These are phyloP conservation scores for Agaricus blazei DNA, from an alignment of 768 basidiomycete species.

Conservation along the genomic window DNA sequence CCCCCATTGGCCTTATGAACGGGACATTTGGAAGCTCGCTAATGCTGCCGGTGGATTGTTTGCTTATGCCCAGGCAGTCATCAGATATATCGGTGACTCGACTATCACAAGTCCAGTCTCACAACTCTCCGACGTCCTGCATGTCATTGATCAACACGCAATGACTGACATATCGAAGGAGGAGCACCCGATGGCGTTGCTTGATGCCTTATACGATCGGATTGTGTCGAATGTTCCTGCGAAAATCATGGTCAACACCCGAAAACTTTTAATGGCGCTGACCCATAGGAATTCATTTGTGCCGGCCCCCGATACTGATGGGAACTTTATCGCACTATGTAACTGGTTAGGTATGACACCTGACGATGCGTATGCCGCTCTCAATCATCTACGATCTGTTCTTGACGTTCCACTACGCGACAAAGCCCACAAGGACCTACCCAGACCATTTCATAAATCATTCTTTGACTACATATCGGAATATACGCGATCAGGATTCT, in stretches of 20 bases:
- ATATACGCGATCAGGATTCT: no score
- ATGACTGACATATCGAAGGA: not conserved
- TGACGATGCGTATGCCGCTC: no score
- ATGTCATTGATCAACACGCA: not conserved
- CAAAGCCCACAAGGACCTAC: no score
- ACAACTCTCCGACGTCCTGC: not conserved
- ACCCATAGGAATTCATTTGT: not conserved
- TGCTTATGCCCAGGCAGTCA: not conserved
- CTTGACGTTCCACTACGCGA: no score
- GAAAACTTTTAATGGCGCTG: not conserved
- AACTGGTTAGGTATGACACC: not conserved
- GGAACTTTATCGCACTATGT: not conserved
- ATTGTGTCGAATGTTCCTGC: not conserved
- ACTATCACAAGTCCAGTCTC: not conserved
- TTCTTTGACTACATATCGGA: no score
- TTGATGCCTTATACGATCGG: constrained; percentile 4
- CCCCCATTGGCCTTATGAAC: not conserved
- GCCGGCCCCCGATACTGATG: no score
- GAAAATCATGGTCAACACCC: not conserved
- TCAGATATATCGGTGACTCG: not conserved
- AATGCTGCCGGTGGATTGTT: not conserved
- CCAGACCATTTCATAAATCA: no score
- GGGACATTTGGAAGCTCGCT: not conserved
- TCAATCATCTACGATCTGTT: no score
- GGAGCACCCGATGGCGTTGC: not conserved